phyloP scores from a whole-genome alignment of 768 basidiomycete species.

The Leccinum ochraceum region DNA sequence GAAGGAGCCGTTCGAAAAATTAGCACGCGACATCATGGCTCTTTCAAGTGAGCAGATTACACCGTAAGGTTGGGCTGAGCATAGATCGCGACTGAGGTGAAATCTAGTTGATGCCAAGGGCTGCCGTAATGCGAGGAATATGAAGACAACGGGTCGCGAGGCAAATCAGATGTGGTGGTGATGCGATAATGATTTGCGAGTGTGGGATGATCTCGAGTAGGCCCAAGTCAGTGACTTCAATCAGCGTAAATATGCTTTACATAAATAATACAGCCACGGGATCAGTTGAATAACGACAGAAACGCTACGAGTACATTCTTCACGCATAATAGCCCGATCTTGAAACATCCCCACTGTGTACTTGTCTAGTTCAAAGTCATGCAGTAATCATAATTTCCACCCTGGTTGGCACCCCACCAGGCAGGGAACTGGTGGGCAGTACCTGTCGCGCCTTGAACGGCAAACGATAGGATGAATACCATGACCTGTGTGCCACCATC shows the following conservation, averaged over 20 bases:
- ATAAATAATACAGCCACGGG: neutral
- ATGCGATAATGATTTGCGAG: too few species aligned
- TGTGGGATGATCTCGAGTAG: too few species aligned
- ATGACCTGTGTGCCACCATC: conserved; percentile 49
- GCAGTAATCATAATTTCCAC: conserved; percentile 39
- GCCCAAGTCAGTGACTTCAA: too few species aligned
- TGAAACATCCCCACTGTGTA: neutral
- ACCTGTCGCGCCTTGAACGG: conserved; percentile 54
- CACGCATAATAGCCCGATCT: neutral
- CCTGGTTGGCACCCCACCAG: conserved; percentile 62
- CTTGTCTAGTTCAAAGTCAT: conserved; percentile 7
- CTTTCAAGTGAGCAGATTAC: too few species aligned
- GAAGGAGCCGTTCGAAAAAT: too few species aligned
- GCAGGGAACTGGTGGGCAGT: conserved; percentile 50
- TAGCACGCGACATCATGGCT: too few species aligned
- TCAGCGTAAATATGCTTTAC: neutral
- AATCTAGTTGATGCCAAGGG: too few species aligned
- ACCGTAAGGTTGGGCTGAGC: too few species aligned
- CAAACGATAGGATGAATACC: conserved; percentile 52
- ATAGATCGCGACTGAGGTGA: too few species aligned
- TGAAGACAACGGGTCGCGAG: too few species aligned
- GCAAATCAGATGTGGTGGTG: too few species aligned
- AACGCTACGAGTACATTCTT: neutral
- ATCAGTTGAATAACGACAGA: neutral
- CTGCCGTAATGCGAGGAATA: too few species aligned